These are phyloP conservation scores for Jaminaea rosea DNA, from an alignment of 1,284 basidiomycete species.

Conservation along the genomic window DNA sequence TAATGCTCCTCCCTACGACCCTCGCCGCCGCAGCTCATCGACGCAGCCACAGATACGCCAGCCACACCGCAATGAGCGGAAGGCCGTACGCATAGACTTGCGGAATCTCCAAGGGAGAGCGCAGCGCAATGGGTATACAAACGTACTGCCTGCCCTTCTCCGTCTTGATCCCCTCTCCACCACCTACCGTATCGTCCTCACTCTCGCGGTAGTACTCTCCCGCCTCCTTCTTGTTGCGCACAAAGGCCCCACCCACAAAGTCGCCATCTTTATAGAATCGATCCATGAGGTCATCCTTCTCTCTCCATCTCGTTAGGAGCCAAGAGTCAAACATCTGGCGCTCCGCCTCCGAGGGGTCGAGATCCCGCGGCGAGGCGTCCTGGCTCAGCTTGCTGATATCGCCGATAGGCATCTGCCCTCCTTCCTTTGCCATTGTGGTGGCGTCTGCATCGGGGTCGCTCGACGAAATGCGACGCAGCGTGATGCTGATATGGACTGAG, in stretches of 20 bases:
- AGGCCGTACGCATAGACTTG: too few relatives aligned
- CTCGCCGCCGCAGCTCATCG: too few relatives aligned
- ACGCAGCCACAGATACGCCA: too few relatives aligned
- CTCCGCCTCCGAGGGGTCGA: slow-evolving; percentile 62
- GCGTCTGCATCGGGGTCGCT: too few relatives aligned
- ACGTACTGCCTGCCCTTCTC: slow-evolving; percentile 3
- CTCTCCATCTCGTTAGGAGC: slow-evolving; percentile 69
- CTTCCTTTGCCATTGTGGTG: too few relatives aligned
- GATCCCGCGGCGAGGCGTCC: slow-evolving; percentile 3
- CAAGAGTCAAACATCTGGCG: slow-evolving; percentile 68
- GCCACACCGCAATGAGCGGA: too few relatives aligned
- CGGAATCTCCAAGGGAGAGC: too few relatives aligned
- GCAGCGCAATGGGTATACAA: too few relatives aligned
- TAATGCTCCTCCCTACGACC: too few relatives aligned
- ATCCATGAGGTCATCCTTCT: slow-evolving; percentile 70
- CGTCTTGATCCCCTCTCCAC: slow-evolving; percentile 1
- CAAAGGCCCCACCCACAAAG: slow-evolving; percentile 19
- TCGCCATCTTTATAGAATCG: slow-evolving; percentile 52
- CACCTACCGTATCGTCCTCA: slow-evolving; percentile 13
- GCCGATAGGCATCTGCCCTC: slow-evolving; percentile 10
- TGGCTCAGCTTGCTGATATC: slow-evolving; percentile 11
- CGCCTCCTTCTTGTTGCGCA: not conserved
- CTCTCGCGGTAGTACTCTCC: not conserved
- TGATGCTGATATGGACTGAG: slow-evolving; percentile 58
- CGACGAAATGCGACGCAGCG: not conserved